These are phyloP conservation scores for Sporothrix inflata DNA, from an alignment of 2,329 filamentous ascomycete species.

Conservation along the genomic window DNA sequence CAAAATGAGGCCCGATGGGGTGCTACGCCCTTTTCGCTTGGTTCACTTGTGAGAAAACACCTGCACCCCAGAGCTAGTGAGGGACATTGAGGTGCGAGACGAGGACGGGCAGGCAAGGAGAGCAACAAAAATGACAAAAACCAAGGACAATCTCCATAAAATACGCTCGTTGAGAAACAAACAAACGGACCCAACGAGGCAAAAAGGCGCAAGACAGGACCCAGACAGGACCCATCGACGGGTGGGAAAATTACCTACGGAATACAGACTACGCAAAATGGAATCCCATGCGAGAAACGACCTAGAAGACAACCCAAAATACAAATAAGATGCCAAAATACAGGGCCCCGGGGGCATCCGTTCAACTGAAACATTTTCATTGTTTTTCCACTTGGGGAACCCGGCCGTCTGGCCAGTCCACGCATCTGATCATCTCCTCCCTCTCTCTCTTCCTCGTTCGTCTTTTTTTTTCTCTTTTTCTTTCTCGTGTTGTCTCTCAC, in stretches of 20 bases:
- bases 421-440: background rate
- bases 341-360: background rate
- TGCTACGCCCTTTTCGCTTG: background rate
- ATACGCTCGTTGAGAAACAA: background rate
- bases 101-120: background rate
- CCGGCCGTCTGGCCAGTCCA: slow-evolving; percentile 7
- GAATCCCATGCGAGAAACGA: background rate
- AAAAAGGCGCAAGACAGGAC: background rate
- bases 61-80: background rate
- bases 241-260: too few species aligned
- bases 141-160: background rate
- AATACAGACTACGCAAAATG: background rate
- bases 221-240: background rate
- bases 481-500: background rate
- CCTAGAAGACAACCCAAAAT: background rate
- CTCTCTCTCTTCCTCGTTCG: background rate
- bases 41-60: background rate
- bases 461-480: background rate
- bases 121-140: background rate
- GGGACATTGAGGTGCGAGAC: background rate
- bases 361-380: background rate
- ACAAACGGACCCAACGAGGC: background rate
- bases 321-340: background rate
- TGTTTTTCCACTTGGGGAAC: background rate
- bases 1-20: background rate